Conservation (phyloP, 164 flowering plant species). For the Dillenia suffruticosa region DNA sequence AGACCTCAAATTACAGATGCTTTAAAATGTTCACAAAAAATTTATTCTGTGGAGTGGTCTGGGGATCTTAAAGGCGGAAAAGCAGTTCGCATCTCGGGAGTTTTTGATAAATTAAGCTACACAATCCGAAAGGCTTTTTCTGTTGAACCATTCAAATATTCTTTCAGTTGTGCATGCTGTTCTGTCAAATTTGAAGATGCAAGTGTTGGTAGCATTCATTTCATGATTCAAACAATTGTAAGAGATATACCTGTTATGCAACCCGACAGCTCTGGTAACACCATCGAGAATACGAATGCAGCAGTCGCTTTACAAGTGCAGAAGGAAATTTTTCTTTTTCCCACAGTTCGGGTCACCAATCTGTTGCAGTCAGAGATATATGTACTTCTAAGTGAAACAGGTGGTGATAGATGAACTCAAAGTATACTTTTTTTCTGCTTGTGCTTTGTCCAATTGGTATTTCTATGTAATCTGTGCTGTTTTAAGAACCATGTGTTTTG, state of each 20-base stretch:
- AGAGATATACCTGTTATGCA: slow-evolving; percentile 65
- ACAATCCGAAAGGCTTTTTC: slow-evolving; percentile 65
- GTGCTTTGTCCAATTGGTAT: slow-evolving; percentile 1
- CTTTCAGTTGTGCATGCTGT: slow-evolving; percentile 67
- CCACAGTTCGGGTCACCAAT: slow-evolving; percentile 74
- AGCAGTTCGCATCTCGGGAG: slow-evolving; percentile 73
- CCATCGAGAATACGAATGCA: slow-evolving; percentile 27
- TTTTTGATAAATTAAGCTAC: slow-evolving; percentile 74
- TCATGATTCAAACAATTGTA: slow-evolving; percentile 66
- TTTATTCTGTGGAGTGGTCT: slow-evolving; percentile 70
- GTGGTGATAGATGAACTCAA: slow-evolving; percentile 27
- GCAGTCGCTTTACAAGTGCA: slow-evolving; percentile 73
- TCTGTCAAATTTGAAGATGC: slow-evolving; percentile 35
- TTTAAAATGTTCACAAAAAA: slow-evolving; percentile 15
- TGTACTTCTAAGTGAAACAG: slow-evolving; percentile 67
- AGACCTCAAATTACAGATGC: slow-evolving; percentile 54
- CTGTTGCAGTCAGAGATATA: slow-evolving; percentile 58
- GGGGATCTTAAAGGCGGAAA: slow-evolving; percentile 85
- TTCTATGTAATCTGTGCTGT: neutral
- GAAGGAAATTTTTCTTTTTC: slow-evolving; percentile 84
- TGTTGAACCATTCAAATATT: slow-evolving; percentile 40
- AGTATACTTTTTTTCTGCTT: neutral
- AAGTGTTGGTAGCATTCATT: slow-evolving; percentile 40
- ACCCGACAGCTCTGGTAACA: slow-evolving; percentile 40
- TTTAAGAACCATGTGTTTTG: slow-evolving; percentile 4